Conservation (phyloP, 345 rosid species). For the Populus alba region DNA sequence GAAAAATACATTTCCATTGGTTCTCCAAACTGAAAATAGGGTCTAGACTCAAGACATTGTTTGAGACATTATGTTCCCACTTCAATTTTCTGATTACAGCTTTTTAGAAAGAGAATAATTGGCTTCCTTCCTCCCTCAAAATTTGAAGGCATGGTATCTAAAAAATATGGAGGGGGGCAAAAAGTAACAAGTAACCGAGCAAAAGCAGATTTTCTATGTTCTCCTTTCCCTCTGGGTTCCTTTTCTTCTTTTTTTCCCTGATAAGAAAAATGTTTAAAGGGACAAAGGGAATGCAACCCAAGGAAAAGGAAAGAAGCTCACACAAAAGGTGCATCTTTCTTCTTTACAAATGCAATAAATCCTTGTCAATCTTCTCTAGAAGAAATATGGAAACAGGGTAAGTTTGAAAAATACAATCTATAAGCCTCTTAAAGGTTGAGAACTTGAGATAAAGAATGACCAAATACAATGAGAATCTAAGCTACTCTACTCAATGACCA, state of each 20-base stretch:
- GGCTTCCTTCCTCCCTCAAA: not conserved
- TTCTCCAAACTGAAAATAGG: too few relatives aligned
- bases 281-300: not conserved
- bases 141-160: too few relatives aligned
- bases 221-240: not conserved
- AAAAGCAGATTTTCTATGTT: not conserved
- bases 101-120: too few relatives aligned
- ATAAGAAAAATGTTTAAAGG: not conserved
- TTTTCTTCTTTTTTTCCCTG: not conserved
- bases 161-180: too few relatives aligned
- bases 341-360: too few relatives aligned
- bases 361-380: too few relatives aligned
- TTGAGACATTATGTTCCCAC: too few relatives aligned
- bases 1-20: too few relatives aligned
- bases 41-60: too few relatives aligned
- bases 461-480: not conserved
- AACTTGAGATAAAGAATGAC: not conserved
- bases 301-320: too few relatives aligned
- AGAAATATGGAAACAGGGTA: not conserved
- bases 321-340: too few relatives aligned
- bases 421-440: not conserved
- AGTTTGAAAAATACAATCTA: not conserved
- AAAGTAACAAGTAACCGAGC: not conserved
- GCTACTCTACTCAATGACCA: not conserved
- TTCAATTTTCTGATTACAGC: not conserved